Conservation (phyloP, 1,139 yeast genomes). For the Candida dubliniensis region DNA sequence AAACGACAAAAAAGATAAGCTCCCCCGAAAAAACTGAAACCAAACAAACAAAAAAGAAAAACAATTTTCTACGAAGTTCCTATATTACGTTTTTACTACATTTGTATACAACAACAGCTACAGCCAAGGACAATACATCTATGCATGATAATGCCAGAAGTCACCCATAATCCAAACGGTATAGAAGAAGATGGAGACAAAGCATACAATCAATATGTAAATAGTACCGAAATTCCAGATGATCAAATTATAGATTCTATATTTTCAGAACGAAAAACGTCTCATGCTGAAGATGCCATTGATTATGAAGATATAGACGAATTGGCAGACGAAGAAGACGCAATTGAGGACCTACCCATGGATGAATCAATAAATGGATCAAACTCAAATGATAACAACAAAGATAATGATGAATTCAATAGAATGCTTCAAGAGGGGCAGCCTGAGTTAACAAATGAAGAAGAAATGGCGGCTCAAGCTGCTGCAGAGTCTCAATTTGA, state of each 20-base stretch:
- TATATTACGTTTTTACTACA: too few relatives aligned
- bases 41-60: too few relatives aligned
- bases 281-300: constrained; percentile 90
- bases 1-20: too few relatives aligned
- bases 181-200: constrained; percentile 10
- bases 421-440: constrained; percentile 16
- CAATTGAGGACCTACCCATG: constrained; percentile 36
- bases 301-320: constrained; percentile 96
- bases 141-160: neutral
- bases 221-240: constrained; percentile 28
- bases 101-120: too few relatives aligned
- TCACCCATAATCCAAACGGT: constrained; percentile 2
- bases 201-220: constrained; percentile 19
- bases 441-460: constrained; percentile 16
- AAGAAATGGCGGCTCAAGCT: constrained; percentile 34
- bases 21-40: too few relatives aligned
- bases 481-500: constrained; percentile 49
- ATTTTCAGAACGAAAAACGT: constrained; percentile 40
- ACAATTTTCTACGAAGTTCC: too few relatives aligned
- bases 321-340: constrained; percentile 70
- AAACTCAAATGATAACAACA: constrained; percentile 8
- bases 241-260: constrained; percentile 42
- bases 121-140: too few relatives aligned
- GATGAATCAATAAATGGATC: constrained; percentile 30
- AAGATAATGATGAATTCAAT: constrained; percentile 23